phyloP scores from a whole-genome alignment of 2,329 filamentous ascomycete species.

The Hyphodiscus sp. region DNA sequence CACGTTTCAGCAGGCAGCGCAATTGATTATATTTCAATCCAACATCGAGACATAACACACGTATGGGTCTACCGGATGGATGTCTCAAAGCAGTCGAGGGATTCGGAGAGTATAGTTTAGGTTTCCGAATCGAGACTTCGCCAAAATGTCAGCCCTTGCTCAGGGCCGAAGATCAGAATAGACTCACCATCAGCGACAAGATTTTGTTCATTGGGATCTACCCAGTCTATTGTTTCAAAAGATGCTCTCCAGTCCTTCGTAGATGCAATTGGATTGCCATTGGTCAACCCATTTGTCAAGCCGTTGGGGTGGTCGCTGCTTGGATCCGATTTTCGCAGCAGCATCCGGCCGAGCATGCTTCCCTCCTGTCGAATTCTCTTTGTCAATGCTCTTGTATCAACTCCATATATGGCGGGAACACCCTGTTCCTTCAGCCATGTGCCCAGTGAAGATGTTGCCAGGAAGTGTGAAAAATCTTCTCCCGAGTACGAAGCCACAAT shows the following conservation, averaged over 20 bases:
- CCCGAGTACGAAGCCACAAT: constrained; percentile 88
- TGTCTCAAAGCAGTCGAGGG: constrained; percentile 69
- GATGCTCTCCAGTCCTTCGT: constrained; percentile 40
- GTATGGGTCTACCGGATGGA: constrained; percentile 78
- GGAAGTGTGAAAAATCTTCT: constrained; percentile 91
- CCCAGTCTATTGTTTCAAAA: constrained; percentile 82
- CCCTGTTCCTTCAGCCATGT: constrained; percentile 95
- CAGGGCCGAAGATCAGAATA: constrained; percentile 13
- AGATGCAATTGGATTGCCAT: constrained; percentile 33
- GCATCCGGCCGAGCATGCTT: constrained; percentile 90
- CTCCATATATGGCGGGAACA: constrained; percentile 87
- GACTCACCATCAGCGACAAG: constrained; percentile 86
- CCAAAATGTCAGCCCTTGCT: constrained; percentile 34
- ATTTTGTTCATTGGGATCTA: constrained; percentile 87
- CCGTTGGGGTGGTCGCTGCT: constrained; percentile 38
- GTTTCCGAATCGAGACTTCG: constrained; percentile 79
- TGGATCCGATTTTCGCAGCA: constrained; percentile 57
- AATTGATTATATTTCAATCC: constrained; percentile 98
- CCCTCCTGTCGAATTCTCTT: constrained; percentile 91
- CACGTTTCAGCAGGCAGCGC: constrained; percentile 82
- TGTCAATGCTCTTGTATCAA: constrained; percentile 89
- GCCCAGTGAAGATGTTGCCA: constrained; percentile 84
- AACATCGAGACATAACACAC: constrained; percentile 90
- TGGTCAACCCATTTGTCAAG: constrained; percentile 33
- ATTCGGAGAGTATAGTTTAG: constrained; percentile 78